Base-by-base conservation (phyloP, 495 filamentous ascomycete species). In the Podospora pseudopauciseta region DNA sequence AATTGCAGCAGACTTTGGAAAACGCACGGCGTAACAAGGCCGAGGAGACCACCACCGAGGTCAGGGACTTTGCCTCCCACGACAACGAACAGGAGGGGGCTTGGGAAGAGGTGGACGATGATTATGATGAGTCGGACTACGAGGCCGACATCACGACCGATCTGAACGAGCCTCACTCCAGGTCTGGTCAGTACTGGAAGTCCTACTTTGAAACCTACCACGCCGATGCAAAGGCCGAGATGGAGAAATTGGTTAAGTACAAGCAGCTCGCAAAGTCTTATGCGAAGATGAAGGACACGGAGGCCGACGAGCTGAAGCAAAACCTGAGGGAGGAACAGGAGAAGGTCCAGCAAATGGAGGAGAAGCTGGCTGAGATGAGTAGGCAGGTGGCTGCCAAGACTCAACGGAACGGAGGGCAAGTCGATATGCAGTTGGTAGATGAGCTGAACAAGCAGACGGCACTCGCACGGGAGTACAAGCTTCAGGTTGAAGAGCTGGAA, bases 101-200 rank as follows among this genome's bases (percentile, higher is more conserved):
- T 23, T 81, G 81, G 71, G 81, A 83, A 65, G 81, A 83, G 49
- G 68, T 75, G 26, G 78, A 76, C 6, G 65, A 67, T 56, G 71
- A 65, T 57, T 71, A 69, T 30, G 68, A 80, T 62, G 71, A 77
- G 39, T 76, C 61, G 56, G 76, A 79, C 44, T 70, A 64, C 32
- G 77, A 69, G 39, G 78, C 84, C 44, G 91, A 96, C 65, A 77
- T 87, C 26, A 95, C 92, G 0, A 79, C 89, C 53, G 94, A 97
- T 75, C 80, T 96, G 63, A 87, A 89, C 63, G 87, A 91, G 58
- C 93, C 95, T 4, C 87, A 88, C 55, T 96, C 93, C 2, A 86
- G 89, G 70, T 96, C 93, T 2, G 94, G 93, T 2, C 89, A 89
- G 75, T 97, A 94, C 78, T 99, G 95, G 95, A 98, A 98, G 76